phyloP scores from a whole-genome alignment of 2,329 filamentous ascomycete species.

The Chrysoporthe cubensis region DNA sequence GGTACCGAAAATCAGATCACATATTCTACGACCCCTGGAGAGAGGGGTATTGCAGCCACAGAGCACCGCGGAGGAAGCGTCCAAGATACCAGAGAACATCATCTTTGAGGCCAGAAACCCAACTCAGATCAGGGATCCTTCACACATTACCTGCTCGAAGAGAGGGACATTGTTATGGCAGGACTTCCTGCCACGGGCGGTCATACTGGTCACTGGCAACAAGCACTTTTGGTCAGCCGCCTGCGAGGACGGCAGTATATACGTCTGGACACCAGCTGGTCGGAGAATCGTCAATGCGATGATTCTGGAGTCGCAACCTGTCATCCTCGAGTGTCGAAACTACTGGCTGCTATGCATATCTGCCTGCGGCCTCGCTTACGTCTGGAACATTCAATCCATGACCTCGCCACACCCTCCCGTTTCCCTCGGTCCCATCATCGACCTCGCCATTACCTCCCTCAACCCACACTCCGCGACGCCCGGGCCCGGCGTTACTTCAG shows the following conservation, averaged over 20 bases:
- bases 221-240: slow-evolving; percentile 89
- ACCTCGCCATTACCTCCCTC: slow-evolving; percentile 80
- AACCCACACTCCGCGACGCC: slow-evolving; percentile 75
- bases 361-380: slow-evolving; percentile 83
- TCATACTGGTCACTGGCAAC: slow-evolving; percentile 90
- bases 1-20: slow-evolving; percentile 81
- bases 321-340: slow-evolving; percentile 88
- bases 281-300: slow-evolving; percentile 83
- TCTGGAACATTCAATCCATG: slow-evolving; percentile 89
- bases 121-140: slow-evolving; percentile 75
- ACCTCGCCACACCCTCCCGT: slow-evolving; percentile 86
- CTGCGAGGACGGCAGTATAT: slow-evolving; percentile 89
- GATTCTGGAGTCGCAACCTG: slow-evolving; percentile 87
- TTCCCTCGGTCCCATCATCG: slow-evolving; percentile 84
- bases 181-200: slow-evolving; percentile 84
- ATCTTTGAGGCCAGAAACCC: slow-evolving; percentile 91
- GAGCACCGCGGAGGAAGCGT: slow-evolving; percentile 61
- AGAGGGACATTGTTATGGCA: slow-evolving; percentile 86
- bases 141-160: slow-evolving; percentile 80
- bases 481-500: slow-evolving; percentile 85
- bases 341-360: slow-evolving; percentile 91
- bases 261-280: slow-evolving; percentile 91
- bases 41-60: slow-evolving; percentile 60
- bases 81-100: slow-evolving; percentile 68
- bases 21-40: slow-evolving; percentile 83